Percentiles rank a stretch among this genome's conserved stretches.
Evolutionary conservation across 2,329 filamentous ascomycete genomes (phyloP).

Genomic region (Microcyclosporella mali): DNA sequence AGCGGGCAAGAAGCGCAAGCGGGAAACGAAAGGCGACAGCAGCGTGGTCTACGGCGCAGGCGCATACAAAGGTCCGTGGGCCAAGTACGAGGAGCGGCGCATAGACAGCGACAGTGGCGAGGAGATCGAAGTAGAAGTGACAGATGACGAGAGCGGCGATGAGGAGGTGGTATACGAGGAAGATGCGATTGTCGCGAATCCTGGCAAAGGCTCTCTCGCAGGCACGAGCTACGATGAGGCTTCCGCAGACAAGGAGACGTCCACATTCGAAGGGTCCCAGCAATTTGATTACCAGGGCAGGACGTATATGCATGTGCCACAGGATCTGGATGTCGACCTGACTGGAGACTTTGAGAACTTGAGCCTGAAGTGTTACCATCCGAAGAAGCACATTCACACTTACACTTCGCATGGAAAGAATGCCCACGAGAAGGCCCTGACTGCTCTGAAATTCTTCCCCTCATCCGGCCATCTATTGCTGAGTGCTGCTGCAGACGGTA

Average conservation of each 20-base stretch:
- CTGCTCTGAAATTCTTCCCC: conserved; percentile 84
- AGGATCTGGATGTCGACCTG: conserved; percentile 80
- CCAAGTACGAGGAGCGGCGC: conserved; percentile 69
- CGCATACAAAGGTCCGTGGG: conserved; percentile 93
- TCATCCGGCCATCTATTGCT: conserved; percentile 79
- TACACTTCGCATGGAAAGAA: conserved; percentile 56
- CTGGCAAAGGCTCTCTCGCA: conserved; percentile 46
- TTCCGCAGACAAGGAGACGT: conserved; percentile 60
- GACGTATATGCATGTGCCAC: conserved; percentile 96
- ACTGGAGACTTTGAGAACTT: conserved; percentile 69
- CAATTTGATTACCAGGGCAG: conserved; percentile 90
- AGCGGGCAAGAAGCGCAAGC: conserved; percentile 64
- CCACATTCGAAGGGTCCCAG: conserved; percentile 75
- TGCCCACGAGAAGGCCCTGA: conserved; percentile 67
- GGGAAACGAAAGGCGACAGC: conserved; percentile 80
- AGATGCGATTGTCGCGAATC: conserved; percentile 57
- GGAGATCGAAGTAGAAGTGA: conserved; percentile 62
- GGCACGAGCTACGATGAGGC: conserved; percentile 47
- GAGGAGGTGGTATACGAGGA: conserved; percentile 74
- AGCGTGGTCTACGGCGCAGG: conserved; percentile 78
- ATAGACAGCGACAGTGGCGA: conserved; percentile 64
- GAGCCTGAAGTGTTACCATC: conserved; percentile 56
- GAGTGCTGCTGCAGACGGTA: conserved; percentile 82
- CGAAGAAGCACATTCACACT: conserved; percentile 86
- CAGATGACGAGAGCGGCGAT: conserved; percentile 68